Evolutionary conservation across 1,284 basidiomycete species (phyloP), one percentile per base, ranked within the genome.

Genomic region (Apiotrichum sp.): DNA sequence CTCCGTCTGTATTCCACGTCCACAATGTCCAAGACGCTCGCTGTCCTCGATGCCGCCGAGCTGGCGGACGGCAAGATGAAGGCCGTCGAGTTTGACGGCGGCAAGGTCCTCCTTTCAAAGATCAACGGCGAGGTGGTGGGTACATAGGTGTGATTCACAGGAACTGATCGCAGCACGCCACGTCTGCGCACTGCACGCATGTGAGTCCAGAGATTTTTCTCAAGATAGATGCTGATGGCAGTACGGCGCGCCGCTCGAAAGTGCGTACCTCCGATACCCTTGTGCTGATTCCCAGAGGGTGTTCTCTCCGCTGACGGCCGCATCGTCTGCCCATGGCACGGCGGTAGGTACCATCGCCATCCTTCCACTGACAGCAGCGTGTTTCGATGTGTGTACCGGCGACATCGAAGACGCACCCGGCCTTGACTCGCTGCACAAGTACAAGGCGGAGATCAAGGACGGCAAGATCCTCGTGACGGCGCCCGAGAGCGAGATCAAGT

Each of bases 241-340:
- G 66, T 76, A 73, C 53, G 72, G 72, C 38, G 72, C 72, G 8
- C 68, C 68, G 4, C 64, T 73, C 8, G 68, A 70, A 47, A 69
- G 67, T 70, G 40, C 39, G 63, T 62, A 22, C n/a, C n/a, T n/a
- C n/a, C n/a, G n/a, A n/a, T n/a, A n/a, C n/a, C n/a, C n/a, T n/a
- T n/a, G n/a, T n/a, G n/a, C n/a, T 6, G 51, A 58, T 38, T 22
- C 10, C 31, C 80, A 93, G 90, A 92, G 73, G 92, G 91, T 58
- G 85, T 90, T 6, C 79, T 95, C 50, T 84, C 86, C 8, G 81
- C 84, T 34, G 86, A 89, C 67, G 90, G 88, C 6, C 78, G 88
- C 62, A 81, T 93, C 41, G 84, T 88, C 51, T 90, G 89, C 70
- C 89, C 89, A 6, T 93, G 90, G 89, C 90, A 93, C 72, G 89